A percentile compares a stretch with the other conserved stretches of the same genome.
Conservation (phyloP, 176 grass and related monocot species). For the Aegilops longissima region DNA sequence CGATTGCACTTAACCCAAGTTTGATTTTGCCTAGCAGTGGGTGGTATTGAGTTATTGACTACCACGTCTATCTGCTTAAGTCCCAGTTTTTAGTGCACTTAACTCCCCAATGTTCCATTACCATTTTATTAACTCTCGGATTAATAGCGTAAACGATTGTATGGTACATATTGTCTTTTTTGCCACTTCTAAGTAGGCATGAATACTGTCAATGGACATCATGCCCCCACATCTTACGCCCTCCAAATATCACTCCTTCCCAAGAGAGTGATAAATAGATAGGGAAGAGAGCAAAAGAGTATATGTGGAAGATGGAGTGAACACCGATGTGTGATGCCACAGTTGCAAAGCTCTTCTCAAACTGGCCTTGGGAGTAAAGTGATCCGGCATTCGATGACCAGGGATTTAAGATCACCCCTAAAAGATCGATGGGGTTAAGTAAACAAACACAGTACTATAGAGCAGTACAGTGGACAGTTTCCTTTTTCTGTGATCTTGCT, state of each 20-base stretch:
- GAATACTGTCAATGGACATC: neutral
- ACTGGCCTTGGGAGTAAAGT: neutral
- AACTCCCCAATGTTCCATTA: neutral
- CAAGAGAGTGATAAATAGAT: neutral
- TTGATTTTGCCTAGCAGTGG: neutral
- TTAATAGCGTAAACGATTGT: neutral
- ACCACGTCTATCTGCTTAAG: neutral
- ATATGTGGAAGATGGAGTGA: neutral
- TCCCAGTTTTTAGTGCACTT: neutral
- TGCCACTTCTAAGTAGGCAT: neutral
- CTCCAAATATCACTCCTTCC: neutral
- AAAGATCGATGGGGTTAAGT: neutral
- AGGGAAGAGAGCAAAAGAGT: neutral
- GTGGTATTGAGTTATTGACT: neutral
- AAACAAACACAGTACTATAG: neutral
- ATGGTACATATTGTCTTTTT: neutral
- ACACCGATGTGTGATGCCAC: conserved; percentile 7
- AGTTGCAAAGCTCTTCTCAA: conserved; percentile 5
- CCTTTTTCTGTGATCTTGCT: neutral
- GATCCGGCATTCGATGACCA: neutral
- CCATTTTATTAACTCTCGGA: neutral
- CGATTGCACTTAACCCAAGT: neutral
- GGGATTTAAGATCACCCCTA: neutral
- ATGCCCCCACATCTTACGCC: neutral
- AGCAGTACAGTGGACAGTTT: neutral